These are phyloP conservation scores for Haplographium delicatum DNA, from an alignment of 495 filamentous ascomycete genomes.

Conservation along the genomic window DNA sequence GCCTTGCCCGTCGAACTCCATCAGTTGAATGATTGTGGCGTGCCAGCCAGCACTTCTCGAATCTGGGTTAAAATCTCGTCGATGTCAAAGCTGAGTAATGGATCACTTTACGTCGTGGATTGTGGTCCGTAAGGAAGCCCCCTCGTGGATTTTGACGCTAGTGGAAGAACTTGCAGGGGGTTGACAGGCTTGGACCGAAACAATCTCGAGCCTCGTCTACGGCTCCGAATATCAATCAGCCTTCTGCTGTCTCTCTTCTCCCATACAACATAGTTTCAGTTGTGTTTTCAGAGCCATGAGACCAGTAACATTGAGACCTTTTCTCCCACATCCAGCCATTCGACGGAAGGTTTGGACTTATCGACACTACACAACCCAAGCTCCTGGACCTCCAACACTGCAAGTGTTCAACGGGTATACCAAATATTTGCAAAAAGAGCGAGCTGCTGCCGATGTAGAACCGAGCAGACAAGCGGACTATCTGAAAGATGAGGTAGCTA, in stretches of 20 bases:
- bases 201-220: conserved; percentile 5
- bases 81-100: conserved; percentile 2
- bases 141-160: conserved; percentile 7
- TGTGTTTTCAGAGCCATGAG: conserved; percentile 14
- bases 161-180: conserved; percentile 15
- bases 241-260: conserved; percentile 3
- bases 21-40: conserved; percentile 14
- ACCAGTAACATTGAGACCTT: conserved; percentile 11
- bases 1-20: conserved; percentile 22
- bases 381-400: conserved; percentile 66
- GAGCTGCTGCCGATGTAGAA: conserved; percentile 66
- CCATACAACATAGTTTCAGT: background rate
- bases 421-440: conserved; percentile 88
- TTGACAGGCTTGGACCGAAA: background rate
- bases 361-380: conserved; percentile 69
- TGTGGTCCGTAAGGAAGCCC: too few species aligned
- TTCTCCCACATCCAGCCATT: conserved; percentile 14
- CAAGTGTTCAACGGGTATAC: conserved; percentile 86
- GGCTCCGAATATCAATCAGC: too few species aligned
- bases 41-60: conserved; percentile 7
- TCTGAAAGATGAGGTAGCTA: conserved; percentile 85
- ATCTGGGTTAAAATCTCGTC: background rate
- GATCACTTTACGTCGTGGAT: too few species aligned
- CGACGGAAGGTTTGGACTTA: conserved; percentile 11
- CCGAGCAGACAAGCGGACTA: conserved; percentile 79